These are phyloP conservation scores for Ceratocystis cubensis DNA, from an alignment of 2,329 filamentous ascomycete genomes.

Conservation along the genomic window DNA sequence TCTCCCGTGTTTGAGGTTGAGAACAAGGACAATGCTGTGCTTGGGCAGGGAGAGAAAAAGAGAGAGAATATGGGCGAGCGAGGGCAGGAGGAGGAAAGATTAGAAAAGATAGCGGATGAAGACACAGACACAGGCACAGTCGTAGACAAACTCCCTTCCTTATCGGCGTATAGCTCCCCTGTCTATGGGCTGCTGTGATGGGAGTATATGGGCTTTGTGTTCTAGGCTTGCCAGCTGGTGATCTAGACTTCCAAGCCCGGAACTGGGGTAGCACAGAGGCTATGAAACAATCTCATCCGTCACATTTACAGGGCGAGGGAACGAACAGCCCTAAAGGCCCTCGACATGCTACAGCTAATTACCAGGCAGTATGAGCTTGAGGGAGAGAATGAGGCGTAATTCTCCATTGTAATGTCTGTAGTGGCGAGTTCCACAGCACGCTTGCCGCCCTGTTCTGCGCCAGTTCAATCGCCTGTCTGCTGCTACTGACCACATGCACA, in stretches of 20 bases:
- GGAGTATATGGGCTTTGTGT: not conserved
- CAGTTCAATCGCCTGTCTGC: too few species aligned
- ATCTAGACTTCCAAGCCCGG: not conserved
- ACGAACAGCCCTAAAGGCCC: not conserved
- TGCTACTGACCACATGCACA: too few species aligned
- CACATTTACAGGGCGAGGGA: not conserved
- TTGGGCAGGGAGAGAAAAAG: not conserved
- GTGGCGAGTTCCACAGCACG: not conserved
- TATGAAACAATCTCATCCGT: not conserved
- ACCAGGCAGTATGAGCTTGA: not conserved
- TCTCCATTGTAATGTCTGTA: not conserved
- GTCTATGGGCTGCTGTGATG: too few species aligned
- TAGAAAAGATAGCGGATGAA: not conserved
- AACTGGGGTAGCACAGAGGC: not conserved
- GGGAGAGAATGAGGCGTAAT: not conserved
- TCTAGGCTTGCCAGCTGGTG: not conserved
- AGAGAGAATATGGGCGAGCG: not conserved
- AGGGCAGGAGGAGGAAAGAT: not conserved
- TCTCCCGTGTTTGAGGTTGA: conserved; percentile 20
- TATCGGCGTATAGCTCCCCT: too few species aligned
- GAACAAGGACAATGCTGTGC: conserved; percentile 8
- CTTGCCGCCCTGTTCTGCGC: not conserved
- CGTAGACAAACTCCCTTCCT: too few species aligned
- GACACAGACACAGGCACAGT: not conserved
- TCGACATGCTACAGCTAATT: not conserved